These are phyloP conservation scores for Ramichloridium luteum DNA, from an alignment of 2,329 filamentous ascomycete species.

Conservation along the genomic window DNA sequence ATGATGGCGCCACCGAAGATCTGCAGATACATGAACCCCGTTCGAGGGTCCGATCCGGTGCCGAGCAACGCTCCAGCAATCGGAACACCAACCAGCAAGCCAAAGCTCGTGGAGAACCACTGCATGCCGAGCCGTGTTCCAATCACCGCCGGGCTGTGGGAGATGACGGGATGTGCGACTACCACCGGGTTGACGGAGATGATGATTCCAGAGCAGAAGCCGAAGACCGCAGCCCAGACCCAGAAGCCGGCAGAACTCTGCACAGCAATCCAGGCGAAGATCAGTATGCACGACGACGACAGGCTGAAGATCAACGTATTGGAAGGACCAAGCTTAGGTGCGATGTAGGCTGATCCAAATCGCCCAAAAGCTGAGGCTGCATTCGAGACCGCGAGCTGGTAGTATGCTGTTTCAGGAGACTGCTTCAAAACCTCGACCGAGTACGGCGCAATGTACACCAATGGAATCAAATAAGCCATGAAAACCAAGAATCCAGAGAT, in stretches of 20 bases:
- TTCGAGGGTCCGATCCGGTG: background rate
- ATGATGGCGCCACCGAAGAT: slow-evolving; percentile 21
- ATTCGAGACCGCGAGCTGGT: background rate
- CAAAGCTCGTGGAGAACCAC: background rate
- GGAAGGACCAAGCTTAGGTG: no score
- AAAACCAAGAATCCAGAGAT: slow-evolving; percentile 1
- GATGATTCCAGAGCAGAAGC: background rate
- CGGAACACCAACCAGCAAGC: background rate
- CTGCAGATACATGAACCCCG: slow-evolving; percentile 11
- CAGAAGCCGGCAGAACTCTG: background rate
- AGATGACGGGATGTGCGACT: background rate
- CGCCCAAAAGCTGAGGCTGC: background rate
- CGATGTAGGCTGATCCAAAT: background rate
- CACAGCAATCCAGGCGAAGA: background rate
- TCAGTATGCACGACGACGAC: background rate
- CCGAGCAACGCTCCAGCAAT: background rate
- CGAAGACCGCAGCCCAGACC: background rate
- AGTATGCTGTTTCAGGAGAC: background rate
- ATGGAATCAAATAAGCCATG: background rate
- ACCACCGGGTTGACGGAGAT: background rate
- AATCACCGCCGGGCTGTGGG: background rate
- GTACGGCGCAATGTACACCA: background rate
- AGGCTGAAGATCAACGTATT: background rate
- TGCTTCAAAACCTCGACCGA: background rate
- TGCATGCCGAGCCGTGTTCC: background rate